Conservation (phyloP, 352 stramenopile genomes). For the Pythium periplocum region DNA sequence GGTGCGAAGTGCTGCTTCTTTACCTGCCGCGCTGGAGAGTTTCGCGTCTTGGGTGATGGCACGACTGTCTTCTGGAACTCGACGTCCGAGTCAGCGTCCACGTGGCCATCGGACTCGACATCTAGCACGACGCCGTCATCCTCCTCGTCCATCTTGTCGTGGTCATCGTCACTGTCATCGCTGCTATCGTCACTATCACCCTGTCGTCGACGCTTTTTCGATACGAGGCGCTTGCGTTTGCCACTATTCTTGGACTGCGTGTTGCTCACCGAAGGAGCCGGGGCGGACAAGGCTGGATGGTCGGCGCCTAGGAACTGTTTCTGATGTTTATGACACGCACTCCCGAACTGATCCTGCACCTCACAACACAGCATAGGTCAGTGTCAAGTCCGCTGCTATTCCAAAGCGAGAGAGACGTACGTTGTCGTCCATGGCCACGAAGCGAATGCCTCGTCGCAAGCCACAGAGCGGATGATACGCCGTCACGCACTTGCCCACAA, state of each 20-base stretch:
- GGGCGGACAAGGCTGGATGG: too few species aligned
- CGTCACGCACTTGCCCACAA: constrained; percentile 58
- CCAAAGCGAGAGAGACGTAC: constrained; percentile 13
- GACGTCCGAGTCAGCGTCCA: constrained; percentile 13
- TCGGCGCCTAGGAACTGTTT: constrained; percentile 29
- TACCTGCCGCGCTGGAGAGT: too few species aligned
- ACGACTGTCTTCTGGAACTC: neutral
- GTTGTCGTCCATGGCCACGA: constrained; percentile 57
- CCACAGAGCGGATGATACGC: constrained; percentile 72
- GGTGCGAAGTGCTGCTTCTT: neutral
- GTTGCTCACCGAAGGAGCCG: too few species aligned
- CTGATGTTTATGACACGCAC: constrained; percentile 55
- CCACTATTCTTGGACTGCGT: neutral
- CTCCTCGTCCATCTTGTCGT: constrained; percentile 5
- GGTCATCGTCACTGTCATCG: constrained; percentile 16
- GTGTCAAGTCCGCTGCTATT: neutral
- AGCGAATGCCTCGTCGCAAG: constrained; percentile 48
- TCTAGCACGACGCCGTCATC: constrained; percentile 19
- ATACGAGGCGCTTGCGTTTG: neutral
- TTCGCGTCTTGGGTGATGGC: neutral
- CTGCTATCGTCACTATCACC: constrained; percentile 28
- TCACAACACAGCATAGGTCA: constrained; percentile 3
- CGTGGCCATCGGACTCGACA: constrained; percentile 11
- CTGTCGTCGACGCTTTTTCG: constrained; percentile 18
- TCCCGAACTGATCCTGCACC: constrained; percentile 51